Conservation (phyloP, 2,329 filamentous ascomycete species). For the Myriangium duriaei region DNA sequence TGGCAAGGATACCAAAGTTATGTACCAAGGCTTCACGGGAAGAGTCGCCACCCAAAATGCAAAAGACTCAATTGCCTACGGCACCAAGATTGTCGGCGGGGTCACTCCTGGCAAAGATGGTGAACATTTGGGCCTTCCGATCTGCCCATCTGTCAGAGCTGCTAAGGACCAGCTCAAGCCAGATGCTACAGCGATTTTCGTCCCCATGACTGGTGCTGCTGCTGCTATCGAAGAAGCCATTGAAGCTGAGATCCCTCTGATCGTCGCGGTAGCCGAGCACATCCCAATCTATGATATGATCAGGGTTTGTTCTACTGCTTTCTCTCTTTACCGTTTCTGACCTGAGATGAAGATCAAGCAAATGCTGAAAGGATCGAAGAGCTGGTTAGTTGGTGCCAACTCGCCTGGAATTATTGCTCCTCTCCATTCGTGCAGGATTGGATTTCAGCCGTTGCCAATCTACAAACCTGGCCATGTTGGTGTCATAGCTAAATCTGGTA, state of each 20-base stretch:
- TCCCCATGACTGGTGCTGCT: constrained; percentile 61
- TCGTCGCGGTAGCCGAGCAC: constrained; percentile 70
- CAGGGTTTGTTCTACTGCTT: constrained; percentile 35
- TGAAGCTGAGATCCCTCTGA: constrained; percentile 62
- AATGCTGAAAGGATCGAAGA: constrained; percentile 25
- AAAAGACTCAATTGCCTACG: constrained; percentile 62
- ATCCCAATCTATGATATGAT: constrained; percentile 69
- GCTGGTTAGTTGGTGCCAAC: constrained; percentile 66
- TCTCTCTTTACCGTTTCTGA: not conserved
- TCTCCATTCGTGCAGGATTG: constrained; percentile 55
- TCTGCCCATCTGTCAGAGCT: constrained; percentile 54
- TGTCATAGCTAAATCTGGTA: constrained; percentile 70
- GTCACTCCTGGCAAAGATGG: constrained; percentile 59
- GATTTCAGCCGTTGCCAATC: constrained; percentile 64
- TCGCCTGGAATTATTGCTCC: constrained; percentile 70
- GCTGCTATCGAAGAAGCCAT: constrained; percentile 69
- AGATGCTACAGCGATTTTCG: constrained; percentile 68
- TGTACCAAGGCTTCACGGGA: constrained; percentile 62
- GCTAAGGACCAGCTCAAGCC: constrained; percentile 60
- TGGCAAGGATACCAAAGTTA: constrained; percentile 51
- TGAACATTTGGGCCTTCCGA: constrained; percentile 60
- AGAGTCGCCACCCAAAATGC: constrained; percentile 61
- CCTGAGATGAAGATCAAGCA: not conserved
- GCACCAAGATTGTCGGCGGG: constrained; percentile 68
- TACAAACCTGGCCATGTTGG: constrained; percentile 58